phyloP scores from a whole-genome alignment of 1,139 yeast species.

The Chernovozyma aurita region DNA sequence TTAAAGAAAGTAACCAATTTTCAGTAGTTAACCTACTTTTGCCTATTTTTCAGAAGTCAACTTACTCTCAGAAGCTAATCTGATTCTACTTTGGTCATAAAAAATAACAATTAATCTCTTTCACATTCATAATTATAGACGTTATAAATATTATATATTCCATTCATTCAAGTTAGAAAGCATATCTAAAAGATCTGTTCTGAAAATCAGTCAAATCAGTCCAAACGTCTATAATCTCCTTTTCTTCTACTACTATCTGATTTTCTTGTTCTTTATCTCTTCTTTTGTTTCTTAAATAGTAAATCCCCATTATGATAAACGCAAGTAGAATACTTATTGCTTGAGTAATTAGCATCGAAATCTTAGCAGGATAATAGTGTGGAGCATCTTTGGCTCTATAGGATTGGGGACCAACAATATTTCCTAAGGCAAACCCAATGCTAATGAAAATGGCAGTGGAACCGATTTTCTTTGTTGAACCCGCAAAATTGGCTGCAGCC shows the following conservation, averaged over 20 bases:
- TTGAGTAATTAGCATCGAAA: conserved; percentile 24
- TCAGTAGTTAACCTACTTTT: too few relatives aligned
- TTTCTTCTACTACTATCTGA: conserved; percentile 20
- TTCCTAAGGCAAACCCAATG: conserved; percentile 24
- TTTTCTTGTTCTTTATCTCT: conserved; percentile 22
- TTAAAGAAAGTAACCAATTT: too few relatives aligned
- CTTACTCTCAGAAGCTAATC: too few relatives aligned
- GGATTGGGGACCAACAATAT: conserved; percentile 26
- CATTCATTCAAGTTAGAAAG: too few relatives aligned
- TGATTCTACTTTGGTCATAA: too few relatives aligned
- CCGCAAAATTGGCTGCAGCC: conserved; percentile 21
- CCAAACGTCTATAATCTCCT: conserved; percentile 27
- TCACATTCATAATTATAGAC: too few relatives aligned
- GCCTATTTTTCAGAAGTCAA: too few relatives aligned
- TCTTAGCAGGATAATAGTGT: conserved; percentile 22
- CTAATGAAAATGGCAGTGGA: conserved; percentile 23
- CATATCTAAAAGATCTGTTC: conserved; percentile 27
- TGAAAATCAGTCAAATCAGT: conserved; percentile 30
- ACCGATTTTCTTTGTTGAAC: conserved; percentile 22
- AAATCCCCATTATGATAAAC: conserved; percentile 16
- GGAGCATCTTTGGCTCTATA: conserved; percentile 27
- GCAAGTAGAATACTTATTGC: conserved; percentile 22
- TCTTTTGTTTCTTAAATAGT: conserved; percentile 18
- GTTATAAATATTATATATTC: too few relatives aligned
- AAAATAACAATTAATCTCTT: too few relatives aligned